Percentiles rank a stretch among this genome's conserved stretches.
Conservation (phyloP, 768 basidiomycete genomes). For the Panaeolus papilionaceus region DNA sequence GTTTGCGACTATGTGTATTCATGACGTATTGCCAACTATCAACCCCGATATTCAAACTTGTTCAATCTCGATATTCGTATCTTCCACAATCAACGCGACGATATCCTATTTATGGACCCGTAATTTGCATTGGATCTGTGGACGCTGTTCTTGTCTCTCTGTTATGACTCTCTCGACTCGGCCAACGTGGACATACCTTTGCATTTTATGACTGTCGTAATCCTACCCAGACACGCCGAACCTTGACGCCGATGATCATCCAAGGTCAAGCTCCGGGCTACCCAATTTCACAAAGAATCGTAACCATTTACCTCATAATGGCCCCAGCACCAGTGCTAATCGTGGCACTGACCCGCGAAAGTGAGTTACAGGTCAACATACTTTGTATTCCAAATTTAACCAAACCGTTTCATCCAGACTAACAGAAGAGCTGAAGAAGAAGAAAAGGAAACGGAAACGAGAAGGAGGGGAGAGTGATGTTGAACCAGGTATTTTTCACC, state of each 20-base stretch:
- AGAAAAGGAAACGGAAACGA: conserved; percentile 88
- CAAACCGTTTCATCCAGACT: conserved; percentile 26
- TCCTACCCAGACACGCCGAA: conserved; percentile 45
- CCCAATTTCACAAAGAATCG: conserved; percentile 50
- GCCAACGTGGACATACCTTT: conserved; percentile 13
- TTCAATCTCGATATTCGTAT: conserved; percentile 4
- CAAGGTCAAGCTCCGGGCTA: conserved; percentile 41
- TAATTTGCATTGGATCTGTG: background rate
- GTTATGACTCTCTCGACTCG: conserved; percentile 12
- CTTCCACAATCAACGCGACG: background rate
- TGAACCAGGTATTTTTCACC: conserved; percentile 55
- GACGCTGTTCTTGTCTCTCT: conserved; percentile 6
- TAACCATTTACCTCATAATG: conserved; percentile 44
- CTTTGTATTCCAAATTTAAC: conserved; percentile 16
- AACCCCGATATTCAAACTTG: conserved; percentile 13
- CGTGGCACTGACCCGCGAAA: conserved; percentile 21
- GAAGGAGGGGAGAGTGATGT: conserved; percentile 75
- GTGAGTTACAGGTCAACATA: conserved; percentile 28
- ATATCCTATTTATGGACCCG: background rate
- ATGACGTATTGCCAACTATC: conserved; percentile 20
- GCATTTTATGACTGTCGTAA: background rate
- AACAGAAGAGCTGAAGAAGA: conserved; percentile 68
- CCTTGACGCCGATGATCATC: conserved; percentile 56
- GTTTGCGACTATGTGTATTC: conserved; percentile 25
- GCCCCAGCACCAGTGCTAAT: background rate